Evolutionary conservation across 495 filamentous ascomycete species (phyloP).

Genomic region (Mycothermus thermophilus): DNA sequence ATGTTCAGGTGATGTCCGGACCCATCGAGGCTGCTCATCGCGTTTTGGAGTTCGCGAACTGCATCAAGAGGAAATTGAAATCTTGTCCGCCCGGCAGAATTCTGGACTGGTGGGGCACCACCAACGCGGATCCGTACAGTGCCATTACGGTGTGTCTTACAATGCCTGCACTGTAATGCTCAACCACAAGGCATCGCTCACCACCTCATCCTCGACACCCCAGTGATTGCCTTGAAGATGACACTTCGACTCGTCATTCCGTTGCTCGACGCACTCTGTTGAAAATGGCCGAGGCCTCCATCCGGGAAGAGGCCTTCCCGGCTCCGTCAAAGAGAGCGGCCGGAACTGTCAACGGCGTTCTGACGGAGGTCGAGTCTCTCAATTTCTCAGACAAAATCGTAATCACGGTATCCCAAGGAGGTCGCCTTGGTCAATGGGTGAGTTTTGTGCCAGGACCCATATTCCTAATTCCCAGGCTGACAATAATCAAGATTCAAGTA

Average conservation of each 20-base stretch:
- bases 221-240: no score
- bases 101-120: slow-evolving; percentile 7
- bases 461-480: not conserved
- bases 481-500: slow-evolving; percentile 58
- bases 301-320: slow-evolving; percentile 50
- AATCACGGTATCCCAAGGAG: slow-evolving; percentile 74
- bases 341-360: slow-evolving; percentile 48
- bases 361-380: slow-evolving; percentile 56
- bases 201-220: no score
- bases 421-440: slow-evolving; percentile 87
- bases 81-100: slow-evolving; percentile 38
- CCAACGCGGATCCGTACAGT: no score
- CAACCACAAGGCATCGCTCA: no score
- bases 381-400: slow-evolving; percentile 87
- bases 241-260: no score
- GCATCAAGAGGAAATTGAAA: slow-evolving; percentile 12
- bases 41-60: not conserved
- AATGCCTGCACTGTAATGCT: no score
- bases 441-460: slow-evolving; percentile 9
- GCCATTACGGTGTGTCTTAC: not conserved
- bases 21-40: no score
- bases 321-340: slow-evolving; percentile 53
- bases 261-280: no score
- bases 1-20: no score
- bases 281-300: slow-evolving; percentile 11